Conservation (phyloP, 1,284 basidiomycete genomes). For the Ustilago esculenta region DNA sequence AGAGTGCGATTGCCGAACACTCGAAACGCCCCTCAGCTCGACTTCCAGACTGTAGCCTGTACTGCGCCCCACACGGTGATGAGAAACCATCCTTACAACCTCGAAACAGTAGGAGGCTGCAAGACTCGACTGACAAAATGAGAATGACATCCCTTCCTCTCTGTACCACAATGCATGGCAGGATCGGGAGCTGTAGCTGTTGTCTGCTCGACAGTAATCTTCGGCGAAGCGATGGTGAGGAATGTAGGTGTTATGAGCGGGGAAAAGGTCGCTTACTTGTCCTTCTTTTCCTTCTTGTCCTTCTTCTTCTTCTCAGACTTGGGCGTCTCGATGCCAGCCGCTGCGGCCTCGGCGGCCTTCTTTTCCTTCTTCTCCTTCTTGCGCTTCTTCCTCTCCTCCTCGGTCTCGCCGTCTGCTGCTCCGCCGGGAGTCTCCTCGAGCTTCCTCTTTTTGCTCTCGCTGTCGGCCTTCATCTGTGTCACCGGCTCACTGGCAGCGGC, state of each 20-base stretch:
- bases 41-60: constrained; percentile 7
- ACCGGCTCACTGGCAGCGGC: constrained; percentile 39
- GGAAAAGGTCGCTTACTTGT: constrained; percentile 41
- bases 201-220: constrained; percentile 1
- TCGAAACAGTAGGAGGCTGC: not conserved
- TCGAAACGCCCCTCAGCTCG: no score
- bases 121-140: not conserved
- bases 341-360: constrained; percentile 59
- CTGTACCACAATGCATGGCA: constrained; percentile 29
- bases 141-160: constrained; percentile 27
- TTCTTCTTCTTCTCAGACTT: constrained; percentile 60
- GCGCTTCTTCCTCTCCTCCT: constrained; percentile 64
- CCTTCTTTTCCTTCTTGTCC: constrained; percentile 61
- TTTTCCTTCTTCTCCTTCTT: constrained; percentile 67
- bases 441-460: constrained; percentile 69
- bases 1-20: no score
- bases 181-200: constrained; percentile 29
- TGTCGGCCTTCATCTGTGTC: constrained; percentile 42
- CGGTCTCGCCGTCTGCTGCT: constrained; percentile 53
- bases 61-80: not conserved
- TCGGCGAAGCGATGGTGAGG: no score
- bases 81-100: constrained; percentile 20
- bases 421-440: constrained; percentile 54
- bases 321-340: constrained; percentile 44
- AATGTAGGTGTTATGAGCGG: not conserved